Percentiles rank a stretch among this genome's conserved stretches.
These are phyloP conservation scores for Salix suchowensis DNA, from an alignment of 345 rosid species.

Conservation along the genomic window DNA sequence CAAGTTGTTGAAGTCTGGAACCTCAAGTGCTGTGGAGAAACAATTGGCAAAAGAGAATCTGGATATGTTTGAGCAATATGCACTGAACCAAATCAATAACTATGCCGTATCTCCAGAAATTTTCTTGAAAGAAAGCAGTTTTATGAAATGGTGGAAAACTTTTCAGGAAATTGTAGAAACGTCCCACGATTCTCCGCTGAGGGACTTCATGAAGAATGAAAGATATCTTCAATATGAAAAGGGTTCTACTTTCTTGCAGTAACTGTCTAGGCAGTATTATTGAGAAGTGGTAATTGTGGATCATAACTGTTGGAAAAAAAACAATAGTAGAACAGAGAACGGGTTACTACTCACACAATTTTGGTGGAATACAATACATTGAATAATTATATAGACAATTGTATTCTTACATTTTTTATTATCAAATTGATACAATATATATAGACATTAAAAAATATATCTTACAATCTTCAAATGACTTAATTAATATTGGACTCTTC, in stretches of 20 bases:
- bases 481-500: too few species aligned
- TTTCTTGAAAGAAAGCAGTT: slow-evolving; percentile 52
- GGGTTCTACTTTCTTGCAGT: background rate
- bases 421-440: too few species aligned
- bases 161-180: slow-evolving; percentile 28
- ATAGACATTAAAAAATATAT: too few species aligned
- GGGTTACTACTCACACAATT: too few species aligned
- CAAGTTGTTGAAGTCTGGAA: slow-evolving; percentile 10
- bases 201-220: slow-evolving; percentile 34
- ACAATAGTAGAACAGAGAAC: too few species aligned
- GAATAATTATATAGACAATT: too few species aligned
- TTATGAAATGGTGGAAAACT: slow-evolving; percentile 64
- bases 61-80: slow-evolving; percentile 35
- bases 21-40: slow-evolving; percentile 3
- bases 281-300: too few species aligned
- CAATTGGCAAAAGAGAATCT: slow-evolving; percentile 9
- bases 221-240: slow-evolving; percentile 25
- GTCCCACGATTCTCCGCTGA: slow-evolving; percentile 21
- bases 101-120: slow-evolving; percentile 59
- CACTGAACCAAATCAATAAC: slow-evolving; percentile 30
- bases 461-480: too few species aligned
- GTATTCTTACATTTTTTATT: too few species aligned
- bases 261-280: too few species aligned
- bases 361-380: too few species aligned
- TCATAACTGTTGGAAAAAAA: too few species aligned